Evolutionary conservation across 2,329 filamentous ascomycete species (phyloP), one percentile per base, ranked within the genome.

Genomic region (Phialophora chinensis): DNA sequence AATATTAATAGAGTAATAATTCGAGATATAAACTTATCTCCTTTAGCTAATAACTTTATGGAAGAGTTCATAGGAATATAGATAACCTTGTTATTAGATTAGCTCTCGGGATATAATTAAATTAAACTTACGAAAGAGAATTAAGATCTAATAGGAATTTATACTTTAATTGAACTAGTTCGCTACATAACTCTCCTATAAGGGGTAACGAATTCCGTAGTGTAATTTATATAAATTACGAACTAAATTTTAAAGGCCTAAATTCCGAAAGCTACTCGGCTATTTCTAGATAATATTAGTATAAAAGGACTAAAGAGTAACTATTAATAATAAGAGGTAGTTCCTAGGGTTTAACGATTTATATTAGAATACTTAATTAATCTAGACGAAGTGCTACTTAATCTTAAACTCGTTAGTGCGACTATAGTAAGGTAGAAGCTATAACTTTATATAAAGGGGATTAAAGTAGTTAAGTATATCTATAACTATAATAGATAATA

Each of bases 61-160:
- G 6, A 29, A 7, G 29, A 29, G 6, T 29, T 29, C 6, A 7
- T 29, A 29, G 6, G 29, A 29, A 29, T 29, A 29, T 29, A 29
- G 1, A 29, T 29, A 29, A 29, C 4, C 4, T 29, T 5, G 0
- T 7, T 59, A 4, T n/a, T 59, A 38, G 10, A 59, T 4, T 59
- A 29, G 56, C 56, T 59, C n/a, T 59, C 12, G 17, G 8, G 12
- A 44, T 59, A 59, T 29, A 27, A 59, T 12, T 38, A 59, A 25
- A 59, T 59, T 8, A 20, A 59, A n/a, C 38, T 59, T 14, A 20
- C 3, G 3, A 59, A 59, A 12, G 33, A 59, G 10, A 59, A 38
- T 8, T 20, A 20, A 47, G 56, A 59, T 47, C 20, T 59, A 5
- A 47, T 29, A 14, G 33, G 4, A 2, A 59, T 59, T 29, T 47